Percentiles rank a stretch among this genome's conserved stretches.
Conservation (phyloP, 148 eudicot genomes). For the Selenicereus undatus region DNA sequence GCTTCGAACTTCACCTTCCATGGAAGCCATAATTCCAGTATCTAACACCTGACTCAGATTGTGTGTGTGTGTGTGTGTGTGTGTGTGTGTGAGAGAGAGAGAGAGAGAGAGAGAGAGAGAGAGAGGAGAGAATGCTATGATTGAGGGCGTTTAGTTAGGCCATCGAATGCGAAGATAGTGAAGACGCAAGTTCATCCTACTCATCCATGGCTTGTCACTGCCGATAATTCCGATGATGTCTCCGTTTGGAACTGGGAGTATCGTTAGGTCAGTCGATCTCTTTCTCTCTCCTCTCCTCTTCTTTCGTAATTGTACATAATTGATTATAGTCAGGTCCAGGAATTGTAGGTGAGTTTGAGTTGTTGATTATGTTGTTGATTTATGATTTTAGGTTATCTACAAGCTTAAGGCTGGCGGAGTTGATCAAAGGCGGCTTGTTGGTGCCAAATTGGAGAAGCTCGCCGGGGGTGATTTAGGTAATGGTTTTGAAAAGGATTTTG, state of each 20-base stretch:
- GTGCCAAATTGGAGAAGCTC: conserved; percentile 95
- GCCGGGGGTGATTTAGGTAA: conserved; percentile 96
- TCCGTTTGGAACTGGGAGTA: conserved; percentile 99
- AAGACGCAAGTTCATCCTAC: conserved; percentile 95
- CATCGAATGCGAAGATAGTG: conserved; percentile 79
- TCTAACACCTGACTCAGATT: not conserved
- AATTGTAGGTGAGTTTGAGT: not conserved
- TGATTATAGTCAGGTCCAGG: too few relatives aligned
- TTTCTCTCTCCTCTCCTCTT: not conserved
- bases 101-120: conserved; percentile 10
- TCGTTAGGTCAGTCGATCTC: conserved; percentile 53
- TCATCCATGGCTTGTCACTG: conserved; percentile 97
- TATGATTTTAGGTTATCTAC: conserved; percentile 64
- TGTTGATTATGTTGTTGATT: not conserved
- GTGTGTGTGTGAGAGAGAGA: too few relatives aligned
- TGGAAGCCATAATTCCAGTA: not conserved
- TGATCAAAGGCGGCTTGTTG: conserved; percentile 91
- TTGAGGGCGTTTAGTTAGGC: conserved; percentile 85
- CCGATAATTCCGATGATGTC: conserved; percentile 90
- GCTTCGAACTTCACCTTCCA: not conserved
- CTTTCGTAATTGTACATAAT: too few relatives aligned
- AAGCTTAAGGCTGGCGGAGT: conserved; percentile 97
- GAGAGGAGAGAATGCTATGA: conserved; percentile 47
- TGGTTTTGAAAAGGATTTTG: not conserved
- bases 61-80: too few relatives aligned